phyloP scores from a whole-genome alignment of 768 basidiomycete species.

The Podaxis carcinomalis region DNA sequence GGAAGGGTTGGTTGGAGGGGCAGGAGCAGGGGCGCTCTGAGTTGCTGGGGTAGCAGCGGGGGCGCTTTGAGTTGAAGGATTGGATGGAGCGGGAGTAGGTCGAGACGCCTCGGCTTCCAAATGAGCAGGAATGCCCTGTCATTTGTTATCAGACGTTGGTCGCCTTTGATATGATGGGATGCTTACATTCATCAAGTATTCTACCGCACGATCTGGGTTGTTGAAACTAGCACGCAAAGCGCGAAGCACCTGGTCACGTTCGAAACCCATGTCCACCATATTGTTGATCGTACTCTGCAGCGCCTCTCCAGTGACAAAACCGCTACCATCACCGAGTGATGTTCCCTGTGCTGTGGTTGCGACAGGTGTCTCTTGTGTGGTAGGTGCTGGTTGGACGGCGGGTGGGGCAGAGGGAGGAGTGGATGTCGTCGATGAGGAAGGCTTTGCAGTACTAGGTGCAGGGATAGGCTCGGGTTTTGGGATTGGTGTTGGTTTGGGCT shows the following conservation, averaged over 20 bases:
- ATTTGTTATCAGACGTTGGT: slow-evolving; percentile 11
- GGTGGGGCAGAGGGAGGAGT: slow-evolving; percentile 30
- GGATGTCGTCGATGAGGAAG: slow-evolving; percentile 20
- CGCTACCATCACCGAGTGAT: slow-evolving; percentile 41
- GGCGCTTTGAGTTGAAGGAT: slow-evolving; percentile 27
- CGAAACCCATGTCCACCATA: slow-evolving; percentile 95
- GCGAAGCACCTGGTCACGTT: slow-evolving; percentile 74
- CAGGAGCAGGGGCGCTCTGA: slow-evolving; percentile 30
- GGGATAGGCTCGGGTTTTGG: slow-evolving; percentile 17
- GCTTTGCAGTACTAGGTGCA: slow-evolving; percentile 17
- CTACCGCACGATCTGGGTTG: slow-evolving; percentile 97
- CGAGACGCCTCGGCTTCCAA: slow-evolving; percentile 48
- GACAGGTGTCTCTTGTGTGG: slow-evolving; percentile 22
- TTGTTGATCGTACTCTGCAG: slow-evolving; percentile 72
- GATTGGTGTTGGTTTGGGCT: slow-evolving; percentile 55
- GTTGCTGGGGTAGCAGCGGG: slow-evolving; percentile 29
- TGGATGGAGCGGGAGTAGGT: slow-evolving; percentile 20
- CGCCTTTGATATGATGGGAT: not conserved
- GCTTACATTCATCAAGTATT: slow-evolving; percentile 90
- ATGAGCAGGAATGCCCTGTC: slow-evolving; percentile 77
- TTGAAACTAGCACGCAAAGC: slow-evolving; percentile 94
- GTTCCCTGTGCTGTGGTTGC: slow-evolving; percentile 27
- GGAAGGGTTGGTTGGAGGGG: slow-evolving; percentile 31
- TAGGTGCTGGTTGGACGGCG: slow-evolving; percentile 24
- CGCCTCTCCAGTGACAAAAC: slow-evolving; percentile 73